phyloP scores from a whole-genome alignment of 2,329 filamentous ascomycete genomes.

The Lanzia echinophila region DNA sequence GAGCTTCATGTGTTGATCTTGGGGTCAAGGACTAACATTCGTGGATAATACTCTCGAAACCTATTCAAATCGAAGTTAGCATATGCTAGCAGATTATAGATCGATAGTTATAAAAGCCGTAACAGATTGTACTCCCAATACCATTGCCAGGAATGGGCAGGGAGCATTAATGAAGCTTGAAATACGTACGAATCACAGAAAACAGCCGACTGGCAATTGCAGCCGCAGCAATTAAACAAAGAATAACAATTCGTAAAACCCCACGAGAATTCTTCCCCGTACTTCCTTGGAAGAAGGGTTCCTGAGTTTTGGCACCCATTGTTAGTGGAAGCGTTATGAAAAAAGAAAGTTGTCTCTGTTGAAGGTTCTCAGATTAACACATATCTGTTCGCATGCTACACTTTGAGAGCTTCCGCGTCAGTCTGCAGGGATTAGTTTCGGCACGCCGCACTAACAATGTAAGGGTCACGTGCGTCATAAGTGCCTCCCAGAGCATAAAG shows the following conservation, averaged over 20 bases:
- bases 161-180: constrained; percentile 6
- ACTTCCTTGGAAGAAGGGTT: constrained; percentile 63
- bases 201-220: constrained; percentile 92
- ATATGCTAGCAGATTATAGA: constrained; percentile 10
- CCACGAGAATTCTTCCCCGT: constrained; percentile 76
- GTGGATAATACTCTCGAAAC: constrained; percentile 99
- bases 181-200: constrained; percentile 85
- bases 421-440: constrained; percentile 19
- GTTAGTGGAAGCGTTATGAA: constrained; percentile 26
- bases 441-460: constrained; percentile 3
- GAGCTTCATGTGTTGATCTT: constrained; percentile 9
- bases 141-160: neutral
- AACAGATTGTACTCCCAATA: neutral
- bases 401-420: constrained; percentile 22
- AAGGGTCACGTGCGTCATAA: neutral
- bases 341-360: constrained; percentile 22
- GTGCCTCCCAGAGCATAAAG: too few species aligned
- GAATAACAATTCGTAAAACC: constrained; percentile 81
- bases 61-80: constrained; percentile 40
- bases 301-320: constrained; percentile 35
- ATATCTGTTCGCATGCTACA: constrained; percentile 23
- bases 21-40: constrained; percentile 66
- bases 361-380: constrained; percentile 16
- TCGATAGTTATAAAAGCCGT: neutral
- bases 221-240: constrained; percentile 83